Evolutionary conservation across 768 basidiomycete species (phyloP), one percentile per base, ranked within the genome.

Genomic region (Naematelia encephala): DNA sequence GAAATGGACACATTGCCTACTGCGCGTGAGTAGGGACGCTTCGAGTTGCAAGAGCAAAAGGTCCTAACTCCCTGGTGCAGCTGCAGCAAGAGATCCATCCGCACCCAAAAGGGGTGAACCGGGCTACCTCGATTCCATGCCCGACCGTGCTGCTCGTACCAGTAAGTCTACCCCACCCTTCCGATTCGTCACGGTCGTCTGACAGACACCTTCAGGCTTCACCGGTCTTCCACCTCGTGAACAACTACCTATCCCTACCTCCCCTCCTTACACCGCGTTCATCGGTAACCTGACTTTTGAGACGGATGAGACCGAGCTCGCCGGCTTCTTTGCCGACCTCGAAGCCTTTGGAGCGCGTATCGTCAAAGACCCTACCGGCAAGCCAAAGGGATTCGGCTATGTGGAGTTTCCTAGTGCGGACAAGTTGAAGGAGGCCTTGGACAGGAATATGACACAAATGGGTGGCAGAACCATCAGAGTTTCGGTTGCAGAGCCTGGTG

Each of bases 331-430:
- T 72, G n/a, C 30, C 45, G 53, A 50, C 14, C 28, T 57, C 21
- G 69, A 90, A 88, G 82, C 86, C 62, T 88, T 88, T 74, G 86
- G 86, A 19, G 84, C 91, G 63, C 93, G 97, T 80, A 89, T 98
- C 61, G 94, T 98, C 78, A 87, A 84, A 73, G 93, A 93, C 68
- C 50, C 54, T 1, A 92, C 93, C 54, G 92, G 93, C 50, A 91
- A 91, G 75, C 90, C 93, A 19, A 97, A 97, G 78, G 96, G 96
- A 0, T 98, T 97, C 79, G 96, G 94, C 29, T 98, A 99, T 76
- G 85, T 97, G 59, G 96, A 99, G 75, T 98, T 98, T 71, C 83
- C 82, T n/a, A 87, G 87, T 53, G 71, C 91, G 57, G 90, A 93
- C 19, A 87, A 85, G 48, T 79, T 98, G 51, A 93, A 93, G 79